Evolutionary conservation across 192 early-diverging fungal species (phyloP), one percentile per base, ranked within the genome.

Genomic region (Rhizoclosmatium globosum): DNA sequence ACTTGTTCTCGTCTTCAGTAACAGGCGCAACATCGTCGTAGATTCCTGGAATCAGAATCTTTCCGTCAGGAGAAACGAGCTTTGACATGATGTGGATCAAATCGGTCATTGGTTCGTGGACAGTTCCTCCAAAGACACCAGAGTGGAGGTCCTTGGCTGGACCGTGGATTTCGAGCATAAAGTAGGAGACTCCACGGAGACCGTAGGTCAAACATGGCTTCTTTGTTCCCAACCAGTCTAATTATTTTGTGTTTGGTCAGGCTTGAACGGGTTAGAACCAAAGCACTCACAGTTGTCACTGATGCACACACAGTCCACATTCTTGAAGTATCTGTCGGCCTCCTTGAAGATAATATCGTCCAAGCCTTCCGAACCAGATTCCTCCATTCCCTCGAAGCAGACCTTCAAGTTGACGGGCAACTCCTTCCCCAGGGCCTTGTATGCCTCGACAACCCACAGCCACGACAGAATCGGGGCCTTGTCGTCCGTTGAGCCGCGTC

Each of bases 101-200:
- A 83, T 99, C 98, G 46, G 94, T 94, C 98, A 99, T 99, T 67
- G 98, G 98, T 87, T 99, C 98, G 82, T 99, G 96, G 70, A 98
- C 85, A 15, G 81, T 82, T 21, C 86, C 87, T 38, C 95, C 95
- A 88, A 96, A 97, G 41, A 98, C 95, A 80, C 98, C 98, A 85
- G 94, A 95, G 88, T 99, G 98, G 64, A 99, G 89, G 84, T 99
- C 98, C 78, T 90, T 90, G 56, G 91, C 94, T 7, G 95, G 95
- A 60, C 95, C 95, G 78, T 87, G 84, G 78, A 97, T 85, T 65
- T 85, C 85, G 64, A 92, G 48, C 50, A 73, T 80, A 81, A 87
- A 93, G 83, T 91, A 91, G 9, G 89, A 90, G 41, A 94, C 84
- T 56, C 92, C 94, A 71, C 97, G 96, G 62, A 99, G 92, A 71